A percentile compares a stretch with the other conserved stretches of the same genome.
Conservation (phyloP, 2,329 filamentous ascomycete genomes). For the Chaetoscypha palmicola region DNA sequence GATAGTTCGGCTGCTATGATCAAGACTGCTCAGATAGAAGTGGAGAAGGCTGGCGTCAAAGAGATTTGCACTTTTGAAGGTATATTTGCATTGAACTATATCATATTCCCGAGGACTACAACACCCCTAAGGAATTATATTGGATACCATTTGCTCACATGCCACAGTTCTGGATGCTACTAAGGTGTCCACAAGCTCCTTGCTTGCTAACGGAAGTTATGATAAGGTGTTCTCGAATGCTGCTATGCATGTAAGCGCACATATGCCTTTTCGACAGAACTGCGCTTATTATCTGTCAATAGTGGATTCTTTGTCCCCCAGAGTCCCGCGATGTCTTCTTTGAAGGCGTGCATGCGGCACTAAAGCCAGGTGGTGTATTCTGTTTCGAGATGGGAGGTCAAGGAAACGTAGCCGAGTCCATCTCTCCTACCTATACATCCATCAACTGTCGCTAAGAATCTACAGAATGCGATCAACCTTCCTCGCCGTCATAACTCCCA, state of each 20-base stretch:
- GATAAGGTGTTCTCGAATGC: conserved; percentile 60
- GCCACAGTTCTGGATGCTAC: conserved; percentile 45
- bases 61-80: conserved; percentile 26
- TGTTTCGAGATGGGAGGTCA: conserved; percentile 67
- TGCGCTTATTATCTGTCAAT: conserved; percentile 21
- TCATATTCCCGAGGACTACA: too few species aligned
- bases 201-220: conserved; percentile 33
- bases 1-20: conserved; percentile 57
- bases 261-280: too few species aligned
- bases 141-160: too few species aligned
- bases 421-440: not conserved
- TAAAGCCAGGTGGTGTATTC: conserved; percentile 51
- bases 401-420: conserved; percentile 54
- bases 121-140: too few species aligned
- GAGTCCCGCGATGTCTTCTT: conserved; percentile 44
- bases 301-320: conserved; percentile 53
- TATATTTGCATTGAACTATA: conserved; percentile 9
- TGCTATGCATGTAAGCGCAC: conserved; percentile 37
- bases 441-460: not conserved
- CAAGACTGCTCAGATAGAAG: conserved; percentile 38
- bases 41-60: conserved; percentile 18
- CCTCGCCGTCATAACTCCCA: conserved; percentile 44
- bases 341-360: conserved; percentile 40
- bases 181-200: conserved; percentile 31
- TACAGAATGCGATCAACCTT: conserved; percentile 46